Base-by-base conservation (phyloP, 2,329 filamentous ascomycete species). In the Calycina herbarum region DNA sequence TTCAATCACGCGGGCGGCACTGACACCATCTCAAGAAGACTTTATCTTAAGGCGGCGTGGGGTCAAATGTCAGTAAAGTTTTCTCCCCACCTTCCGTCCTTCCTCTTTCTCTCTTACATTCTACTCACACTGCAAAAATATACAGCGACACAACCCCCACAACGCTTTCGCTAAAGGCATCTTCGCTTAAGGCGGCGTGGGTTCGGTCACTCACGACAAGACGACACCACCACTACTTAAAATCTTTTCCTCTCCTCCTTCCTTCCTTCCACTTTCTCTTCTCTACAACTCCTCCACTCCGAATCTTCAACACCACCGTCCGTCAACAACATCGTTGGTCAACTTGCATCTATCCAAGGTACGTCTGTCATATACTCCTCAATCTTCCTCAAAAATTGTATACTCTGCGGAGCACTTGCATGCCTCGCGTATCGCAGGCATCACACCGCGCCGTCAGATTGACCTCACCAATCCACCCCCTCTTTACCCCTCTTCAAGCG, bases 251-350 rank as follows among this genome's bases (percentile, higher is more conserved):
- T 24, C 20, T 11, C 45, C 45, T 3, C 20, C 10, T 51, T 24
- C n/a, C 17, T n/a, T n/a, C n/a, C 45, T 51, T 24, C 45, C 45
- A 11, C 45, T 15, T 51, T 5, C 20, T 51, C 45, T 51, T 5
- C 45, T 51, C 45, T 51, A 51, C 45, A 51, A 24, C n/a, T 51
- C n/a, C 45, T 24, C n/a, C 45, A 51, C 45, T 51, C n/a, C 11
- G 31, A 33, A 33, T 5, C 31, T 5, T 33, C 31, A 33, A 51
- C 45, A 24, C 17, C 45, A 51, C n/a, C 20, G 6, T 11, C 10
- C 20, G 7, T 11, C 45, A 51, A 51, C 45, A 10, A 7, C 40
- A 4, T 51, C 45, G n/a, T 6, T n/a, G 20, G 17, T 27, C 35
- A 15, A 27, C 20, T 24, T 20, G 10, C n/a, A 10, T 51, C n/a